A percentile compares a stretch with the other conserved stretches of the same genome.
Conservation (phyloP, 768 basidiomycete genomes). For the Serendipita vermifera region DNA sequence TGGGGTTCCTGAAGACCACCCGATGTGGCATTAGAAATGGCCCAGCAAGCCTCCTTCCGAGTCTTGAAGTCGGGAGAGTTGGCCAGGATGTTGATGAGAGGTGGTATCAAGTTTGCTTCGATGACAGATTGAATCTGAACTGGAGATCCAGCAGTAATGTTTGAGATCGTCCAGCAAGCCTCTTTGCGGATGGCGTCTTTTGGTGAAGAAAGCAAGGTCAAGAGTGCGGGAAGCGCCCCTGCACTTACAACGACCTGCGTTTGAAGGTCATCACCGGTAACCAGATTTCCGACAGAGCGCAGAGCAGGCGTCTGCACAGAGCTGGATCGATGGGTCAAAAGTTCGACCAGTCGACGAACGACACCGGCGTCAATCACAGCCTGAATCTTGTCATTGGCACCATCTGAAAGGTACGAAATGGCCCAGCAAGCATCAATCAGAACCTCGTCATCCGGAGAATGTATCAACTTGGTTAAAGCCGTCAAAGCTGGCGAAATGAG, state of each 20-base stretch:
- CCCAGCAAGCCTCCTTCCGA: conserved; percentile 99
- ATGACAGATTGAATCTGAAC: conserved; percentile 95
- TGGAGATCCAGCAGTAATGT: conserved; percentile 93
- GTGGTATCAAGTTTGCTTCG: conserved; percentile 55
- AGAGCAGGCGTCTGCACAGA: conserved; percentile 95
- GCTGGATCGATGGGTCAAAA: conserved; percentile 86
- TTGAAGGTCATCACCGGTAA: conserved; percentile 97
- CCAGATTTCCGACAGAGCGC: conserved; percentile 97
- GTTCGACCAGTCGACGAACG: conserved; percentile 90
- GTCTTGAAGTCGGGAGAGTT: conserved; percentile 95
- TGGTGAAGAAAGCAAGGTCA: conserved; percentile 84
- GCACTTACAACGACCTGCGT: conserved; percentile 99
- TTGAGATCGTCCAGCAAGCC: conserved; percentile 99
- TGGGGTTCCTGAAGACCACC: conserved; percentile 78
- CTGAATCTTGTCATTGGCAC: conserved; percentile 98
- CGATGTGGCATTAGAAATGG: conserved; percentile 96
- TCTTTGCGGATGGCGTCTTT: conserved; percentile 99
- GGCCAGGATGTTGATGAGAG: conserved; percentile 89
- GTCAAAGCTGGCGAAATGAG: conserved; percentile 91
- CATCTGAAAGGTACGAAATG: conserved; percentile 97
- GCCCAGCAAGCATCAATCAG: conserved; percentile 99
- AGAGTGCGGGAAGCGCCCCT: conserved; percentile 87
- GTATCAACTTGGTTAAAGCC: conserved; percentile 96
- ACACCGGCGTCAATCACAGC: conserved; percentile 98
- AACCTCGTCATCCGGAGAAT: conserved; percentile 97